A percentile compares a stretch with the other conserved stretches of the same genome.
Conservation (phyloP, 495 filamentous ascomycete species). For the Xylaria palmicola region DNA sequence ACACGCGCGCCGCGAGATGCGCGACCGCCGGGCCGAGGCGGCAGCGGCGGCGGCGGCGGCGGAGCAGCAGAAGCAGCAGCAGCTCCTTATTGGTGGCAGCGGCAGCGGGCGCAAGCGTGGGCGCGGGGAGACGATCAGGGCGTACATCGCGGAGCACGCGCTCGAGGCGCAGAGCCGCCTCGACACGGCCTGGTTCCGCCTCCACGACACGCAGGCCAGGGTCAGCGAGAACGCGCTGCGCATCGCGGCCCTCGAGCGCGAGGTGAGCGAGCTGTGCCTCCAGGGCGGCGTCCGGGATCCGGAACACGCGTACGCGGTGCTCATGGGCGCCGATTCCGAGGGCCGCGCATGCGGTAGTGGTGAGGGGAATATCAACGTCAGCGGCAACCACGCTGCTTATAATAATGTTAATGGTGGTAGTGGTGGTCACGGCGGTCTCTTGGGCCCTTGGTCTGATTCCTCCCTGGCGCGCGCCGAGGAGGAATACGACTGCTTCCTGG, state of each 20-base stretch:
- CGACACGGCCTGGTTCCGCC: neutral
- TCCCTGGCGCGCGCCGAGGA: neutral
- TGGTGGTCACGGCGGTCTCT: neutral
- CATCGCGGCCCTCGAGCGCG: conserved; percentile 8
- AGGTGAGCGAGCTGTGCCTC: conserved; percentile 14
- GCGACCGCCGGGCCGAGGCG: neutral
- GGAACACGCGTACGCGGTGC: conserved; percentile 16
- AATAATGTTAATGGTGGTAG: neutral
- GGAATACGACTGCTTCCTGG: neutral
- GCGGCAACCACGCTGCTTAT: neutral
- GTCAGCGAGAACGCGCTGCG: neutral
- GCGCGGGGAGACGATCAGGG: neutral
- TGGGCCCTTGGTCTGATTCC: conserved; percentile 6
- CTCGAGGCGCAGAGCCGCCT: conserved; percentile 12
- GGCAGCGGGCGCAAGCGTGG: too few species aligned
- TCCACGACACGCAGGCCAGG: conserved; percentile 1
- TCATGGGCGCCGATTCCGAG: neutral
- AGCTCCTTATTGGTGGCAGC: too few species aligned
- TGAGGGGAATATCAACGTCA: neutral
- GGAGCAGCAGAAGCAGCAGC: too few species aligned
- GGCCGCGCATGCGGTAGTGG: neutral
- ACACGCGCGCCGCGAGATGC: conserved; percentile 7
- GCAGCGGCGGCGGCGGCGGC: too few species aligned
- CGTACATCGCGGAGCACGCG: conserved; percentile 4
- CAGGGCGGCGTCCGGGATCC: conserved; percentile 1